Base-by-base conservation (phyloP, 2,329 filamentous ascomycete genomes). In the Colletotrichum sp. region DNA sequence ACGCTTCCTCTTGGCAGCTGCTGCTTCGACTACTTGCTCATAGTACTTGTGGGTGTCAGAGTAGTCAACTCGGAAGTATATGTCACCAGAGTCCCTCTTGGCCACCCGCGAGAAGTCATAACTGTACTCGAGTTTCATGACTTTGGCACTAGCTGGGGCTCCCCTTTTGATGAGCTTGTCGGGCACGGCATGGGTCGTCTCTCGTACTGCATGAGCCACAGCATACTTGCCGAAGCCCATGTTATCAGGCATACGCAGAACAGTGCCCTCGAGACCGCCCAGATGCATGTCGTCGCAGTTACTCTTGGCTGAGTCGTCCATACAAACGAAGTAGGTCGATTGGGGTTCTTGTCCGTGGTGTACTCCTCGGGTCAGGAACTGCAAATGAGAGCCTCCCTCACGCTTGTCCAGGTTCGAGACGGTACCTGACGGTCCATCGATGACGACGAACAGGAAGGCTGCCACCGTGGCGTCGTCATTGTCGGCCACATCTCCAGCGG, bases 381-480 rank as follows among this genome's bases (percentile, higher is more conserved):
- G 85, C 85, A 83, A 87, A 79, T 87, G 84, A 4, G 39, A 48
- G 1, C 85, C 87, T 21, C 86, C 86, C 67, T 88, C 85, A 24
- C 86, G 82, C 78, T 84, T 85, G 76, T 86, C 82, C 0, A 88
- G 74, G 2, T 81, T 82, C 13, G 79, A 66, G 28, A 84, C 80
- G 3, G 84, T 59, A 32, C 82, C 80, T 30, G 83, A 80, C 8
- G 85, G 84, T 5, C 75, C 77, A 4, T 80, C 79, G 6, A 86
- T 71, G 18, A 86, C 79, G 21, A 80, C 65, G 55, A 83, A 86
- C 28, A 79, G 70, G 77, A 86, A 86, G 3, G 80, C 77, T 1
- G 79, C n/a, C 28, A 21, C 60, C 21, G 55, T 24, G 6, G 55
- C 26, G 21, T 24, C 21, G 34, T 26, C 39, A 48, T 48, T 48